A percentile compares a stretch with the other conserved stretches of the same genome.
These are phyloP conservation scores for Clohesyomyces aquaticus DNA, from an alignment of 495 filamentous ascomycete genomes.

Conservation along the genomic window DNA sequence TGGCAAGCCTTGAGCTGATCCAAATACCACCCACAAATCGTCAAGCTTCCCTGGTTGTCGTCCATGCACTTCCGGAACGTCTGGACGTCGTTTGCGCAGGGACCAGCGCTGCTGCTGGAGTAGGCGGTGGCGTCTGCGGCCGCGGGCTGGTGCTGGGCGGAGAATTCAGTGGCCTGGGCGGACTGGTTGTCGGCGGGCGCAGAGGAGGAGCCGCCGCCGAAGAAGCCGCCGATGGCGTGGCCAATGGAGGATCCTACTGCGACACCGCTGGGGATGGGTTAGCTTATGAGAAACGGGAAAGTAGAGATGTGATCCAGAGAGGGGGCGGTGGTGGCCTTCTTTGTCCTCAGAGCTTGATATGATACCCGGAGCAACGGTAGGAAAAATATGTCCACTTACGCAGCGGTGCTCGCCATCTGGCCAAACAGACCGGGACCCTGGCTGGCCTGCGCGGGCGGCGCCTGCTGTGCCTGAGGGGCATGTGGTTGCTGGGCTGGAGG, in stretches of 20 bases:
- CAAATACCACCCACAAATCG: slow-evolving; percentile 96
- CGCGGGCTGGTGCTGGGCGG: slow-evolving; percentile 45
- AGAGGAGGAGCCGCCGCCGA: slow-evolving; percentile 69
- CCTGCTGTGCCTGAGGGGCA: slow-evolving; percentile 25
- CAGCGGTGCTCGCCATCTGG: slow-evolving; percentile 53
- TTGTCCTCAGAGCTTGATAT: no score
- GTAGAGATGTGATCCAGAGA: no score
- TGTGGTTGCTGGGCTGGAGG: slow-evolving; percentile 39
- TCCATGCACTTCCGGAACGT: slow-evolving; percentile 95
- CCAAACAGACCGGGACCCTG: slow-evolving; percentile 51
- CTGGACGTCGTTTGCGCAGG: slow-evolving; percentile 79
- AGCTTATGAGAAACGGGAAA: slow-evolving; percentile 9
- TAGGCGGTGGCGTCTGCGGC: slow-evolving; percentile 54
- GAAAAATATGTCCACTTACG: slow-evolving; percentile 44
- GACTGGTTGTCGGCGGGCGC: slow-evolving; percentile 55
- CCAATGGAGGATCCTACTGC: slow-evolving; percentile 93
- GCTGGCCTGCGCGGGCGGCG: slow-evolving; percentile 35
- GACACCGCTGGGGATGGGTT: slow-evolving; percentile 69
- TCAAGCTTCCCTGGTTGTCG: slow-evolving; percentile 88
- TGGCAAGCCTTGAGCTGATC: slow-evolving; percentile 98
- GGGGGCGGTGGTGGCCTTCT: no score
- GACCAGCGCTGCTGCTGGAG: slow-evolving; percentile 55
- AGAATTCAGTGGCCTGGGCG: slow-evolving; percentile 53
- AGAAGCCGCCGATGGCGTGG: slow-evolving; percentile 87
- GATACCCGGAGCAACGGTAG: neutral